Percentiles rank a stretch among this genome's conserved stretches.
Conservation (phyloP, 176 grass and related monocot genomes). For the Avena atlantica region DNA sequence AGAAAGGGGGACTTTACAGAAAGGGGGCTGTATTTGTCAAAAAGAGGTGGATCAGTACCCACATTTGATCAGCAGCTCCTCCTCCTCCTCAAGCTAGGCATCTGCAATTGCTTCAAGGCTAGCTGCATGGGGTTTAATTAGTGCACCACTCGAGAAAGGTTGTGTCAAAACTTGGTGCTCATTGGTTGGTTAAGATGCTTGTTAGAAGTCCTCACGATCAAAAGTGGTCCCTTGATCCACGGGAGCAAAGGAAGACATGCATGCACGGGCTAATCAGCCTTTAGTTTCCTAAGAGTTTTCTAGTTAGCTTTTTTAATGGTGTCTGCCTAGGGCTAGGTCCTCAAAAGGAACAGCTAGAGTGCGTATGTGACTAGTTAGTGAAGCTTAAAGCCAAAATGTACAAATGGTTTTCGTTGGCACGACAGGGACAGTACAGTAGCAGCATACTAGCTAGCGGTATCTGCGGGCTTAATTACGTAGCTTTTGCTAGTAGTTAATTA, state of each 20-base stretch:
- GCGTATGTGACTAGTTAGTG: neutral
- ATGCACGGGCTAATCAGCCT: neutral
- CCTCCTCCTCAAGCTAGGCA: conserved; percentile 19
- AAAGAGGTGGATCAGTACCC: conserved; percentile 4
- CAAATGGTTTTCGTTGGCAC: neutral
- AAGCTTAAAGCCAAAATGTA: neutral
- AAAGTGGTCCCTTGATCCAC: conserved; percentile 20
- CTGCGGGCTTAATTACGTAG: too few species aligned
- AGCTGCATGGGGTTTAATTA: neutral
- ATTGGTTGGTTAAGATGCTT: neutral
- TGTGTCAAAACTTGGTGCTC: neutral
- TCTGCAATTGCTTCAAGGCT: neutral
- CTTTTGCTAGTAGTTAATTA: neutral
- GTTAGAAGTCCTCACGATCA: neutral
- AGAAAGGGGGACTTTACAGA: conserved; percentile 29
- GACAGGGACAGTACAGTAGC: neutral
- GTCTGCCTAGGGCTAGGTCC: neutral
- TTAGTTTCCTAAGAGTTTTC: neutral
- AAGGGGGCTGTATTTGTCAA: conserved; percentile 16
- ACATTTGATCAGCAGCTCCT: neutral
- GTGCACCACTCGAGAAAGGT: neutral
- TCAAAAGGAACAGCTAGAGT: conserved; percentile 21
- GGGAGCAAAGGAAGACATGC: neutral
- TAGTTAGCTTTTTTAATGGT: conserved; percentile 22
- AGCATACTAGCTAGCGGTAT: too few species aligned